A percentile compares a stretch with the other conserved stretches of the same genome.
Conservation (phyloP, 495 filamentous ascomycete genomes). For the Aspergillus mulundensis region DNA sequence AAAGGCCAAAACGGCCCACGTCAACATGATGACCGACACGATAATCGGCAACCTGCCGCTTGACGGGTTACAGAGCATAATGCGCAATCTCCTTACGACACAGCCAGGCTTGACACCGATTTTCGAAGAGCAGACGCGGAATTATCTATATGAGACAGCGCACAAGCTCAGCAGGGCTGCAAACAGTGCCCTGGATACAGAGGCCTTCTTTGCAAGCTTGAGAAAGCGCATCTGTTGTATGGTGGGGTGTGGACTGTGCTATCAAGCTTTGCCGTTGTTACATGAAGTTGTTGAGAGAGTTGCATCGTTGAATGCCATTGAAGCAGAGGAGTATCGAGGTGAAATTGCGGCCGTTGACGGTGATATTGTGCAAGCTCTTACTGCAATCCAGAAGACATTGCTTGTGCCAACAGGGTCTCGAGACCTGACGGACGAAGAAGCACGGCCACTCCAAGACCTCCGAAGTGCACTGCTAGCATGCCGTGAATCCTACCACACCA, state of each 20-base stretch:
- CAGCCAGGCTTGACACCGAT: neutral
- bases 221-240: neutral
- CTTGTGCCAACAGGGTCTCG: slow-evolving; percentile 10
- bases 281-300: neutral
- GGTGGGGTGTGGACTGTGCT: neutral
- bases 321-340: slow-evolving; percentile 8
- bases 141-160: neutral
- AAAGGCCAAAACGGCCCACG: slow-evolving; percentile 19
- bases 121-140: neutral
- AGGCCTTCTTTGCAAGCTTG: too few relatives aligned
- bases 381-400: slow-evolving; percentile 39
- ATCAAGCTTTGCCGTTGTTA: neutral
- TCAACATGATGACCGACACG: slow-evolving; percentile 34
- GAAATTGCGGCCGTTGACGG: slow-evolving; percentile 31
- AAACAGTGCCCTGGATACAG: too few relatives aligned
- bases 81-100: slow-evolving; percentile 1
- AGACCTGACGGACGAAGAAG: slow-evolving; percentile 6
- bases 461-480: too few relatives aligned
- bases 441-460: neutral
- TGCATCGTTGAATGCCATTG: neutral
- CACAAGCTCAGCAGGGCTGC: neutral
- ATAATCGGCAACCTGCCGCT: slow-evolving; percentile 26
- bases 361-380: slow-evolving; percentile 39
- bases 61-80: slow-evolving; percentile 22
- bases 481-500: too few relatives aligned